These are phyloP conservation scores for Tolypocladium pustulatum DNA, from an alignment of 2,329 filamentous ascomycete species.

Conservation along the genomic window DNA sequence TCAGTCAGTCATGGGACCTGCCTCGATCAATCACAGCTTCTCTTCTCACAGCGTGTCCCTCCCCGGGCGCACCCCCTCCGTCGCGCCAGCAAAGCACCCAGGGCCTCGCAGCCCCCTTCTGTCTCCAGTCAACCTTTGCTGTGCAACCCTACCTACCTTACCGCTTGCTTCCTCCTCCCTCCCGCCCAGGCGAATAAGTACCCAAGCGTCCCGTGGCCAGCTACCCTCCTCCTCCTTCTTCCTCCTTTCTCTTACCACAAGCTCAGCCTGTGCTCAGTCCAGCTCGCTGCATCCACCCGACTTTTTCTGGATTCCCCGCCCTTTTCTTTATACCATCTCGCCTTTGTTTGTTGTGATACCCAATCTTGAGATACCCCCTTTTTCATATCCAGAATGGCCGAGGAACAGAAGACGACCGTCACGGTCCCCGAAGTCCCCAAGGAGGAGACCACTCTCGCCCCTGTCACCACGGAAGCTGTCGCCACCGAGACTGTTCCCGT, in stretches of 20 bases:
- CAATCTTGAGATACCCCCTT: slow-evolving; percentile 29
- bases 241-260: slow-evolving; percentile 22
- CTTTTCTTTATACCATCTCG: slow-evolving; percentile 27
- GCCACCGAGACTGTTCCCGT: slow-evolving; percentile 30
- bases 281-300: slow-evolving; percentile 11
- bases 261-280: too few relatives aligned
- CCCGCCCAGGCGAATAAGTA: slow-evolving; percentile 28
- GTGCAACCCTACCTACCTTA: slow-evolving; percentile 7
- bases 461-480: slow-evolving; percentile 24
- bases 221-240: slow-evolving; percentile 16
- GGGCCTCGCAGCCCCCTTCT: too few relatives aligned
- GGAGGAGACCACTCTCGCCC: slow-evolving; percentile 39
- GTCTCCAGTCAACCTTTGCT: slow-evolving; percentile 1
- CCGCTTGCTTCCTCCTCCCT: slow-evolving; percentile 4
- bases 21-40: not conserved
- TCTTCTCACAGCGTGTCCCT: too few relatives aligned
- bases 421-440: slow-evolving; percentile 31
- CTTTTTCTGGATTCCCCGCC: slow-evolving; percentile 22
- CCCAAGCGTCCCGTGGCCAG: slow-evolving; percentile 22
- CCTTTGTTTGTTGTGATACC: slow-evolving; percentile 42
- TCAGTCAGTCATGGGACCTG: too few relatives aligned
- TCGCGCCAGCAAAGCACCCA: not conserved
- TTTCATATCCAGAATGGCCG: slow-evolving; percentile 55
- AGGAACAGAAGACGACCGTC: slow-evolving; percentile 58
- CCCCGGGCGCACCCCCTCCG: not conserved